Evolutionary conservation across 345 rosid genomes (phyloP).

Genomic region (Citrus mangshanensis): DNA sequence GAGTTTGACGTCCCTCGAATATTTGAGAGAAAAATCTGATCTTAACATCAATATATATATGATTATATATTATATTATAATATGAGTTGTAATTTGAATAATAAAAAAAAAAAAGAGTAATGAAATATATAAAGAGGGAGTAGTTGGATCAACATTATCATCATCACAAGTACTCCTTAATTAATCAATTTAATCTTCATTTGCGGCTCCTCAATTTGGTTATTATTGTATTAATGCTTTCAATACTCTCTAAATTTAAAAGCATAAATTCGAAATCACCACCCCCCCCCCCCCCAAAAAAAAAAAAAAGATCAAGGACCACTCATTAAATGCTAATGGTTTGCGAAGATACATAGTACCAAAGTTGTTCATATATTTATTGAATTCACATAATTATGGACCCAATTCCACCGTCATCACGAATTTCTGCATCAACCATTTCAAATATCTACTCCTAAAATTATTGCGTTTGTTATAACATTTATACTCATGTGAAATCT

Average conservation of each 20-base stretch:
- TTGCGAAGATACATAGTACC: neutral
- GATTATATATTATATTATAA: too few species aligned
- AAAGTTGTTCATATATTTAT: neutral
- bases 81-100: too few species aligned
- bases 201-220: neutral
- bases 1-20: too few species aligned
- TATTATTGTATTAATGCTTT: neutral
- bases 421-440: neutral
- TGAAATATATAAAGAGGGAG: neutral
- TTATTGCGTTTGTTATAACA: neutral
- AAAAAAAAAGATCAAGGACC: neutral
- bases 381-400: neutral
- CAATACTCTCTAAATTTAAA: neutral
- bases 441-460: too few species aligned
- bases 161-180: neutral
- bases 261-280: neutral
- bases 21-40: too few species aligned
- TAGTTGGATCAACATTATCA: neutral
- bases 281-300: fast-evolving
- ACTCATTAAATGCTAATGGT: neutral
- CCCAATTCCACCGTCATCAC: neutral
- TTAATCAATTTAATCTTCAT: neutral
- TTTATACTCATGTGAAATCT: too few species aligned
- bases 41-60: too few species aligned
- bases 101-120: too few species aligned